Evolutionary conservation across 1,284 basidiomycete genomes (phyloP).

Genomic region (Chondrostereum purpureum): DNA sequence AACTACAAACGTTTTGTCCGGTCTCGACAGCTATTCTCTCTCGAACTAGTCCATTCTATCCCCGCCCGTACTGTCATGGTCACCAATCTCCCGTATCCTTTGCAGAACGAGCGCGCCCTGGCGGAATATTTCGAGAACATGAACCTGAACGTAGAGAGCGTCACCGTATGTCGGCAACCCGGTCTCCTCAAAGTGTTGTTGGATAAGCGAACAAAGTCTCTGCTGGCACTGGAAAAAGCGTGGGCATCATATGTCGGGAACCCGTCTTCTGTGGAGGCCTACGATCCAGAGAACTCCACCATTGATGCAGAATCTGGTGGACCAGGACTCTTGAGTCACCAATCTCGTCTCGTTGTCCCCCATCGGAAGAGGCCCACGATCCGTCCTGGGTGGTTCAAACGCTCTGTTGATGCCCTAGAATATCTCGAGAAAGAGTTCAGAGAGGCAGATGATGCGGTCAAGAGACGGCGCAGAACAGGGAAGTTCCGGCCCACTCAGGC

Average conservation of each 20-base stretch:
- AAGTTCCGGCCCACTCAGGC: conserved; percentile 76
- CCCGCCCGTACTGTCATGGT: conserved; percentile 91
- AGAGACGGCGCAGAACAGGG: conserved; percentile 54
- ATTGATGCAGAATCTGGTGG: conserved; percentile 46
- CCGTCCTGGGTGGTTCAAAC: conserved; percentile 58
- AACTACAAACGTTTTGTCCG: conserved; percentile 89
- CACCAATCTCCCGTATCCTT: conserved; percentile 73
- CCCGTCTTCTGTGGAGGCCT: conserved; percentile 73
- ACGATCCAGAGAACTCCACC: conserved; percentile 58
- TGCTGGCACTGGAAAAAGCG: conserved; percentile 73
- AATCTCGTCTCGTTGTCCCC: conserved; percentile 60
- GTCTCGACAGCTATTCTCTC: conserved; percentile 87
- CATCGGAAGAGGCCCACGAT: conserved; percentile 67
- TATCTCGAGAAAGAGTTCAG: conserved; percentile 75
- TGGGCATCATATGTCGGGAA: conserved; percentile 94
- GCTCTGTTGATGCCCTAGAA: conserved; percentile 80
- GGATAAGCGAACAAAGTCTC: conserved; percentile 70
- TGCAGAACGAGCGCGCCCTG: conserved; percentile 79
- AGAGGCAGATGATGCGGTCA: conserved; percentile 76
- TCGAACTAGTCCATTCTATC: conserved; percentile 92
- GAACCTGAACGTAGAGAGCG: conserved; percentile 78
- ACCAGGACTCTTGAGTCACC: conserved; percentile 32
- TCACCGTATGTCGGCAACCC: conserved; percentile 84
- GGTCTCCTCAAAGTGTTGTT: conserved; percentile 68
- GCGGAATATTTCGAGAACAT: conserved; percentile 93